A percentile compares a stretch with the other conserved stretches of the same genome.
These are phyloP conservation scores for Cystofilobasidium ferigula DNA, from an alignment of 768 basidiomycete species.

Conservation along the genomic window DNA sequence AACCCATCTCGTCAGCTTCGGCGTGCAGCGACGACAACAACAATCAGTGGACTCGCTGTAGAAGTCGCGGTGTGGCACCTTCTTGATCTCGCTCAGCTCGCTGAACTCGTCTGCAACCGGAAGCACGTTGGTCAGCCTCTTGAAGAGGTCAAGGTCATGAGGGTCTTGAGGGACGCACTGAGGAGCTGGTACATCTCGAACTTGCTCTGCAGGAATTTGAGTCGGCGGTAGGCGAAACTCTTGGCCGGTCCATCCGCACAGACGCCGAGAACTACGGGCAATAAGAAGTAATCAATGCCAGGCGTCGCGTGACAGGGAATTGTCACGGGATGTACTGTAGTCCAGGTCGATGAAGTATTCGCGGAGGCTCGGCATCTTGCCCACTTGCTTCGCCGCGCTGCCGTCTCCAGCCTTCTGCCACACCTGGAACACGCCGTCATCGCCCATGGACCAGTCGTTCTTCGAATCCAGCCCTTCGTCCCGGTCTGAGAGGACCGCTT, in stretches of 20 bases:
- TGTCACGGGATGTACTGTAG: conserved; percentile 43
- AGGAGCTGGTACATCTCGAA: conserved; percentile 85
- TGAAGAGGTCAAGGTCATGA: no score
- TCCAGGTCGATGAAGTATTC: conserved; percentile 97
- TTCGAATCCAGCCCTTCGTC: conserved; percentile 41
- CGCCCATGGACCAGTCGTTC: conserved; percentile 52
- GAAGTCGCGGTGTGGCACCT: conserved; percentile 84
- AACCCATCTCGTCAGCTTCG: not conserved
- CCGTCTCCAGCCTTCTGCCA: conserved; percentile 39
- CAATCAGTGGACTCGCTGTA: conserved; percentile 47
- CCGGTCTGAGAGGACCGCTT: conserved; percentile 58
- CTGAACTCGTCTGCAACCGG: conserved; percentile 56
- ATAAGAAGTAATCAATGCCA: not conserved
- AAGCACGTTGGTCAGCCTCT: no score
- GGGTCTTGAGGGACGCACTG: conserved; percentile 37
- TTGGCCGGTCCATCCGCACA: conserved; percentile 94
- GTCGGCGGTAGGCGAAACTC: conserved; percentile 79
- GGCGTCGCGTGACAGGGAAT: no score
- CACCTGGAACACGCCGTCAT: conserved; percentile 82
- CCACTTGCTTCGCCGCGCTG: conserved; percentile 38
- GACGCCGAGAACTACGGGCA: conserved; percentile 51
- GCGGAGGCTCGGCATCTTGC: conserved; percentile 68
- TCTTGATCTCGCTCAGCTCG: conserved; percentile 93
- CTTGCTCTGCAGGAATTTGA: conserved; percentile 85
- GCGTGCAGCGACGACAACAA: not conserved